Evolutionary conservation across 108 stramenopile genomes (phyloP), one percentile per base, ranked within the genome.

Genomic region (Cyclotella cryptica): DNA sequence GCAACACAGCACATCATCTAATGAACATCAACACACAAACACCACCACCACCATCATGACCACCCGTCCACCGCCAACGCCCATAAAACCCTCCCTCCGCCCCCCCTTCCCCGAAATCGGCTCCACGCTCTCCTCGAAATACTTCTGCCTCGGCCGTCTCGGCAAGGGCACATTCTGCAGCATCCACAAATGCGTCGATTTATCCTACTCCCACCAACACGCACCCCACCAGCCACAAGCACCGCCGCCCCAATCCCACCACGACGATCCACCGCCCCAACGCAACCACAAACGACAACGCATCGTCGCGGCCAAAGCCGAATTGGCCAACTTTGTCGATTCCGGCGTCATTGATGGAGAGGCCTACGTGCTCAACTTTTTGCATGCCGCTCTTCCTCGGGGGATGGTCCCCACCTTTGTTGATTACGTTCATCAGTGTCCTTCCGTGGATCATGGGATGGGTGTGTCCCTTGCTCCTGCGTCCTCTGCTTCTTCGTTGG

Each of bases 81-180:
- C 35, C 35, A 35, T 35, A 49, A 49, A 49, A 49, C 70, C 42
- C 54, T 74, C 75, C 26, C 19, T 27, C 27, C 67, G 52, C 49
- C 72, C 79, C 7, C 81, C 81, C 42, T 94, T 94, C 72, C 93
- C 93, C 39, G 75, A 79, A 21, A 63, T 86, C 10, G 93, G 93
- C 15, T 81, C 85, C 24, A 79, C 63, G 8, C 71, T 62, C 40
- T 77, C 72, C 45, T 66, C 30, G 14, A 30, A 64, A 49, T 95
- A 85, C 73, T 95, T 95, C 66, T 88, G 85, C 52, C 61, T 95
- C 13, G 92, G 92, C n/a, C 67, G 76, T 47, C 69, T 95, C 17
- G 94, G 94, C 10, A 88, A 86, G 54, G 94, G 94, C 24, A 95
- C 94, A 10, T 95, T 95, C 79, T 91, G 92, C 52, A 88, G 89